These are phyloP conservation scores for Penicillium bovifimosum DNA, from an alignment of 495 filamentous ascomycete species.

Conservation along the genomic window DNA sequence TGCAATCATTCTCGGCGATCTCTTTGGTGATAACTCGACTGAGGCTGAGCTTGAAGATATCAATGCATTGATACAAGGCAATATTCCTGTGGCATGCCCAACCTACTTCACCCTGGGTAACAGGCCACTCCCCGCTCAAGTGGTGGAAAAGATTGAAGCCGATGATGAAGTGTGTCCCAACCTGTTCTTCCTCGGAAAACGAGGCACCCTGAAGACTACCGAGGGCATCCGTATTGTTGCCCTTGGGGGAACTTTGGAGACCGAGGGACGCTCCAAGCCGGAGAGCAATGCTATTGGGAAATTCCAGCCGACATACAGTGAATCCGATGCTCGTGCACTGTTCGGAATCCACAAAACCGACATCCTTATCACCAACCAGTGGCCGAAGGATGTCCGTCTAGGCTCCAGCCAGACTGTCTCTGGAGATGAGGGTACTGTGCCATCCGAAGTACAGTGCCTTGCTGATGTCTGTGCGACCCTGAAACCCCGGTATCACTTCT, in stretches of 20 bases:
- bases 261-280: slow-evolving; percentile 15
- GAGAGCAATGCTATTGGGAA: slow-evolving; percentile 21
- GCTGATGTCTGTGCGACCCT: slow-evolving; percentile 69
- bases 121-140: slow-evolving; percentile 55
- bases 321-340: slow-evolving; percentile 68
- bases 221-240: slow-evolving; percentile 81
- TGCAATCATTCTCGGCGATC: slow-evolving; percentile 75
- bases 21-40: slow-evolving; percentile 54
- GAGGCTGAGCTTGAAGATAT: slow-evolving; percentile 54
- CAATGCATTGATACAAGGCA: slow-evolving; percentile 59
- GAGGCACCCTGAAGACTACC: slow-evolving; percentile 77
- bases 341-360: slow-evolving; percentile 71
- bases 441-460: slow-evolving; percentile 50
- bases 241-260: slow-evolving; percentile 57
- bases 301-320: slow-evolving; percentile 49
- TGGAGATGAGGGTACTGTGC: slow-evolving; percentile 30
- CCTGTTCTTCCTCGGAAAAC: slow-evolving; percentile 80
- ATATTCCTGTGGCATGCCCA: slow-evolving; percentile 66
- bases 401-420: slow-evolving; percentile 53
- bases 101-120: slow-evolving; percentile 83
- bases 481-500: slow-evolving; percentile 86
- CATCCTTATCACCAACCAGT: slow-evolving; percentile 78
- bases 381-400: slow-evolving; percentile 67
- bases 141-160: slow-evolving; percentile 66
- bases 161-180: slow-evolving; percentile 83